phyloP scores from a whole-genome alignment of 129 eudicot species.

The Smallanthus sonchifolius region DNA sequence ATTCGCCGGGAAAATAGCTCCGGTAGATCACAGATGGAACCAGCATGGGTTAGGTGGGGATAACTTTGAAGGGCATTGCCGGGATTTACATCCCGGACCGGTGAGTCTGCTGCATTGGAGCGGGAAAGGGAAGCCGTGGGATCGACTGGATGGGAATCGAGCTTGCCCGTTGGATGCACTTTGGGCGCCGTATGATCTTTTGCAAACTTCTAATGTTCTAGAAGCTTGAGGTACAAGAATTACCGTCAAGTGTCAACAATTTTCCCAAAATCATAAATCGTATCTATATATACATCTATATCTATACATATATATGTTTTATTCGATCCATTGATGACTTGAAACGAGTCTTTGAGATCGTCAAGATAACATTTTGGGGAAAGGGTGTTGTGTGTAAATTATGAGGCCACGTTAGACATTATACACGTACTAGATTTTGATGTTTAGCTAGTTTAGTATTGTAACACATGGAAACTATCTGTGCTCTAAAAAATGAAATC shows the following conservation, averaged over 20 bases:
- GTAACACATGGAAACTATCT: neutral
- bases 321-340: slow-evolving; percentile 14
- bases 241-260: neutral
- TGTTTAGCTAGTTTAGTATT: slow-evolving; percentile 19
- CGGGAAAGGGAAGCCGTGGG: slow-evolving; percentile 98
- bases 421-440: slow-evolving; percentile 11
- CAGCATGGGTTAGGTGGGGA: slow-evolving; percentile 97
- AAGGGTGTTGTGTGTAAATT: slow-evolving; percentile 25
- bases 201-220: slow-evolving; percentile 52
- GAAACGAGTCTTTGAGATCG: slow-evolving; percentile 20
- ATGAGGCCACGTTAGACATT: slow-evolving; percentile 9
- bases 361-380: slow-evolving; percentile 15
- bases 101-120: slow-evolving; percentile 94
- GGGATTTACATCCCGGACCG: slow-evolving; percentile 90
- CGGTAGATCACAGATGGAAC: slow-evolving; percentile 89
- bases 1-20: slow-evolving; percentile 83
- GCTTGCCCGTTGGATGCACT: slow-evolving; percentile 80
- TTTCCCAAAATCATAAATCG: slow-evolving; percentile 21
- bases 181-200: slow-evolving; percentile 92
- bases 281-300: neutral
- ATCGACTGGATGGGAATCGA: slow-evolving; percentile 55
- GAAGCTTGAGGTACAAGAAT: slow-evolving; percentile 46
- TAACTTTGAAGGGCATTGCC: slow-evolving; percentile 69
- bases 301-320: neutral
- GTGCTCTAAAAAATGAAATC: slow-evolving; percentile 3